These are phyloP conservation scores for Brassica rapa DNA, from an alignment of 345 rosid species.

Conservation along the genomic window DNA sequence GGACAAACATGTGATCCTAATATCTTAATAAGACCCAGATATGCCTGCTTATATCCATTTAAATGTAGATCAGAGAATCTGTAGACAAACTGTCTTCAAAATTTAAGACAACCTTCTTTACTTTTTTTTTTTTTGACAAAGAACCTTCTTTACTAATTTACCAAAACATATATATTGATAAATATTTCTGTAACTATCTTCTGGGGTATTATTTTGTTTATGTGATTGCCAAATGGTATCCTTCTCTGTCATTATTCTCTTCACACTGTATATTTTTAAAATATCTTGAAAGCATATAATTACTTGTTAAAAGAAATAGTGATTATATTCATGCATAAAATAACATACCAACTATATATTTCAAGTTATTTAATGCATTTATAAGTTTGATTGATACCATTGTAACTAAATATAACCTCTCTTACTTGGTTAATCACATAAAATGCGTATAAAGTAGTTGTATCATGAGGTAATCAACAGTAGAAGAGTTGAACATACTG, in stretches of 20 bases:
- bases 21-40: constrained; percentile 21
- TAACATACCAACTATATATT: neutral
- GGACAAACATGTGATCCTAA: constrained; percentile 26
- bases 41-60: constrained; percentile 24
- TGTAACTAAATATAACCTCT: neutral
- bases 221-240: constrained; percentile 1
- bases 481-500: neutral
- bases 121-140: too few relatives aligned
- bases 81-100: constrained; percentile 23
- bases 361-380: neutral
- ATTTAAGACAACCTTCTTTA: constrained; percentile 5
- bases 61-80: constrained; percentile 16
- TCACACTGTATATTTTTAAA: neutral
- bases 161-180: neutral
- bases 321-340: neutral
- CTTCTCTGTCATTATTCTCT: constrained; percentile 18
- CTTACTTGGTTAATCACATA: neutral
- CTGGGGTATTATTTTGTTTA: constrained; percentile 1
- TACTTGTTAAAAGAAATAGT: neutral
- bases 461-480: neutral
- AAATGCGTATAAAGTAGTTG: neutral
- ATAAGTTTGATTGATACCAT: neutral
- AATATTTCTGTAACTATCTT: neutral
- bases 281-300: neutral
- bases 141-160: constrained; percentile 4